Evolutionary conservation across 371 early-diverging fungal genomes (phyloP).

Genomic region (Funneliformis caledonium): DNA sequence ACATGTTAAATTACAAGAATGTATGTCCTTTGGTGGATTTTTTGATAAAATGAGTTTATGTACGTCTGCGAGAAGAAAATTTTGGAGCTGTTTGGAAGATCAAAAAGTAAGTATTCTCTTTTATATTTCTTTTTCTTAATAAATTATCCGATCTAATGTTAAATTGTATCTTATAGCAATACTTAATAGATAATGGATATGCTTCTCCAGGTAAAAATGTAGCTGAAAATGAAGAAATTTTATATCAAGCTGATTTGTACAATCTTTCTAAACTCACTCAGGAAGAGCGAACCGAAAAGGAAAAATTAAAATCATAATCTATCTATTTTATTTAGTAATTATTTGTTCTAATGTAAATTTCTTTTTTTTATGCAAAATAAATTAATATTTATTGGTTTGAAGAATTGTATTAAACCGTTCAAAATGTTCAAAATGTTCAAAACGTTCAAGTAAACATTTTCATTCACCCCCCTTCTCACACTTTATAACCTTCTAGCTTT

Average conservation of each 20-base stretch:
- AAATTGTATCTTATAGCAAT: not conserved
- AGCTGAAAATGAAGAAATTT: constrained; percentile 34
- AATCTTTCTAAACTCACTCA: not conserved
- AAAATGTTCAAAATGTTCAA: too few relatives aligned
- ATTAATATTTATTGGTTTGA: not conserved
- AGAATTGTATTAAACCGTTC: too few relatives aligned
- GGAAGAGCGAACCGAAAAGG: not conserved
- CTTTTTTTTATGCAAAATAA: not conserved
- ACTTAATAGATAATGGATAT: constrained; percentile 22
- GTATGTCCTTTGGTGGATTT: constrained; percentile 22
- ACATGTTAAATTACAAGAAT: constrained; percentile 30
- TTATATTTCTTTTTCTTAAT: not conserved
- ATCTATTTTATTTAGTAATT: not conserved
- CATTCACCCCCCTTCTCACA: too few relatives aligned
- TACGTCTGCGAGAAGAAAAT: constrained; percentile 21
- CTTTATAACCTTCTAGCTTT: constrained; percentile 86
- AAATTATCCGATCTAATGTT: not conserved
- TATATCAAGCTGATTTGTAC: constrained; percentile 25
- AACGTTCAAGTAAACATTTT: not conserved
- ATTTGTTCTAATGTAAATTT: not conserved
- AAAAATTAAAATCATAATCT: not conserved
- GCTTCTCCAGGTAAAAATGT: constrained; percentile 13
- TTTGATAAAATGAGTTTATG: constrained; percentile 22
- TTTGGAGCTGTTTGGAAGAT: constrained; percentile 36
- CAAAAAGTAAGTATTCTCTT: constrained; percentile 25